Base-by-base conservation (phyloP, 805 yeast species). In the Brettanomyces nanus region DNA sequence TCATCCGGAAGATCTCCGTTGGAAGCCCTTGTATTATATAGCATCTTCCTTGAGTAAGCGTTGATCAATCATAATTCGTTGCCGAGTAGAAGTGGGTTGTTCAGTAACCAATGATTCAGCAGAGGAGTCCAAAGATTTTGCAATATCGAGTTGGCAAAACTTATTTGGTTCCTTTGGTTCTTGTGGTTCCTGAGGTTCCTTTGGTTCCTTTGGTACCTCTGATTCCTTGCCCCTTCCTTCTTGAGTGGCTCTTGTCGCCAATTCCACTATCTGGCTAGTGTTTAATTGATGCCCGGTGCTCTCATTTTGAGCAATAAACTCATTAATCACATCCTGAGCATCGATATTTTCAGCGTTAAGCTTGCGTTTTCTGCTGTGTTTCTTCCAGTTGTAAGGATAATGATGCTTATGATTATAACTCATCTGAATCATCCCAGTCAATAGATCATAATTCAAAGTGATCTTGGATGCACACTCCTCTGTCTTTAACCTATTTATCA, bases 391-490 rank as follows among this genome's bases (percentile, higher is more conserved):
- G 23, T 28, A 27, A 6, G 71, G 69, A 10, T 44, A 48, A 43
- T 68, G 73, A 29, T 61, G 59, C 42, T 58, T 64, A 45, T 68
- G 73, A 37, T 54, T 61, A 45, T 54, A 67, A 25, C 56, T 46
- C 3, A 68, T 45, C 34, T 54, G 60, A 14, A 68, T 50, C 4
- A 53, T 40, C 0, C 72, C 72, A 22, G 61, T 55, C 10, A 52
- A 50, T 17, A 68, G 42, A 41, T 62, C 66, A 44, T 66, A 67
- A 36, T 53, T 61, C 29, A 67, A 39, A 1, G 63, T 55, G 19
- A 68, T 49, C 37, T 62, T 62, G 0, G 71, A 66, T 6, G 60
- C 58, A 39, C 73, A 68, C 6, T 56, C 54, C 38, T 65, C 66
- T 2, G 62, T 59, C 45, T 68, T 68, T 37, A 68, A 47, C 45